A percentile compares a stretch with the other conserved stretches of the same genome.
Conservation (phyloP, 306 rosid genomes). For the Abrus precatorius region DNA sequence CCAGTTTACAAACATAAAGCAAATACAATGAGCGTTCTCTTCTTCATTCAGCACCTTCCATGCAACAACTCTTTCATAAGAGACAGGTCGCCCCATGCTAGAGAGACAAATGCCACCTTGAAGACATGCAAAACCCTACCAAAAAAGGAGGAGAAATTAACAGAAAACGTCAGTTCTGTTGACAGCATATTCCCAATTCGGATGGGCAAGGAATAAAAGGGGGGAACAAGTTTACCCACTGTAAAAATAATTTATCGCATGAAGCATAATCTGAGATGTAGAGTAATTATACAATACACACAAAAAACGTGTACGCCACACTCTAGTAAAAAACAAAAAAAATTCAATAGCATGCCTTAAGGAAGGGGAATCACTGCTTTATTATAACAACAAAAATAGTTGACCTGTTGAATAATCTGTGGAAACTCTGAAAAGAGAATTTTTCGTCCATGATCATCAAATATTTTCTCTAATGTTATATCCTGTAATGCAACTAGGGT, state of each 20-base stretch:
- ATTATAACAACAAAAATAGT: constrained; percentile 6
- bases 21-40: constrained; percentile 94
- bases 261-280: constrained; percentile 2
- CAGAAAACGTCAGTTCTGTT: constrained; percentile 2
- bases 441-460: constrained; percentile 94
- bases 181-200: constrained; percentile 2
- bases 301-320: background rate
- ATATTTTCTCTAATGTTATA: constrained; percentile 86
- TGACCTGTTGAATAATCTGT: constrained; percentile 96
- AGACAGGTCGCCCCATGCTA: constrained; percentile 99
- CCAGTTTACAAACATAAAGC: constrained; percentile 98
- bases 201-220: background rate
- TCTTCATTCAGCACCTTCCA: constrained; percentile 99
- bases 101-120: constrained; percentile 98
- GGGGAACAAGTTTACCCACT: background rate
- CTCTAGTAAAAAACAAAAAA: background rate
- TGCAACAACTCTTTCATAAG: constrained; percentile 93
- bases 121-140: constrained; percentile 93
- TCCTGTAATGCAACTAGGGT: constrained; percentile 95
- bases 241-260: background rate
- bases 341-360: background rate
- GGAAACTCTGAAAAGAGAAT: constrained; percentile 90
- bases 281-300: background rate
- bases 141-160: constrained; percentile 31
- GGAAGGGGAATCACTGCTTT: constrained; percentile 3